Conservation (phyloP, 352 stramenopile genomes). For the Pythium myriotylum region DNA sequence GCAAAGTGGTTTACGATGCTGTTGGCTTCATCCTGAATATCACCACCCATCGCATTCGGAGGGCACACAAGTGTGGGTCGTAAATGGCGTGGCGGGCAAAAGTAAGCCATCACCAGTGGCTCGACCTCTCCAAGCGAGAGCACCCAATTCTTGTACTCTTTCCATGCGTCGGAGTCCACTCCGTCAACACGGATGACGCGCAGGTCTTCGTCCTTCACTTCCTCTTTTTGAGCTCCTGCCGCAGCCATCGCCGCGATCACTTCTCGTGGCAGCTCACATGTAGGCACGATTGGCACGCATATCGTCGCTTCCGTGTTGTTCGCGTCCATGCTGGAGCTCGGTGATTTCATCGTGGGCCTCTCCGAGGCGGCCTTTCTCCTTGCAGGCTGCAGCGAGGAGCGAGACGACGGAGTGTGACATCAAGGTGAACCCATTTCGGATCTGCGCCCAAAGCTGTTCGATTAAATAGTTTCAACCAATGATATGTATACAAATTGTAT, state of each 20-base stretch:
- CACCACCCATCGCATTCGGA: conserved; percentile 11
- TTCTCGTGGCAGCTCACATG: conserved; percentile 11
- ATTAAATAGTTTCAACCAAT: too few species aligned
- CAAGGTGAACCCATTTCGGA: background rate
- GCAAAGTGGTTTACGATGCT: conserved; percentile 28
- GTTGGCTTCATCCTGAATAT: conserved; percentile 25
- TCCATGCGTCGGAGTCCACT: conserved; percentile 12
- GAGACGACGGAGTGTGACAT: background rate
- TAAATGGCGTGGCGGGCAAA: too few species aligned
- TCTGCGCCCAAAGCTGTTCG: too few species aligned
- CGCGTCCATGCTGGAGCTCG: too few species aligned
- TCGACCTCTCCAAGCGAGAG: conserved; percentile 15
- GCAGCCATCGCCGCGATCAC: conserved; percentile 27
- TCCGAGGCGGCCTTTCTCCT: too few species aligned
- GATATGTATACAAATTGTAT: too few species aligned
- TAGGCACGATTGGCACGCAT: too few species aligned
- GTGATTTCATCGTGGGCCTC: too few species aligned
- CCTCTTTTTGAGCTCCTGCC: conserved; percentile 22
- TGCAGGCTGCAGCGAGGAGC: too few species aligned
- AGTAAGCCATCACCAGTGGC: conserved; percentile 17
- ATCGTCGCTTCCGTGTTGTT: too few species aligned
- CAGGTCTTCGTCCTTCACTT: conserved; percentile 23
- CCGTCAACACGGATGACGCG: conserved; percentile 23
- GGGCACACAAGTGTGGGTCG: too few species aligned
- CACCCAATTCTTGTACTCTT: conserved; percentile 14